Conservation (phyloP, 108 stramenopile genomes). For the Cylindrotheca fusiformis region DNA sequence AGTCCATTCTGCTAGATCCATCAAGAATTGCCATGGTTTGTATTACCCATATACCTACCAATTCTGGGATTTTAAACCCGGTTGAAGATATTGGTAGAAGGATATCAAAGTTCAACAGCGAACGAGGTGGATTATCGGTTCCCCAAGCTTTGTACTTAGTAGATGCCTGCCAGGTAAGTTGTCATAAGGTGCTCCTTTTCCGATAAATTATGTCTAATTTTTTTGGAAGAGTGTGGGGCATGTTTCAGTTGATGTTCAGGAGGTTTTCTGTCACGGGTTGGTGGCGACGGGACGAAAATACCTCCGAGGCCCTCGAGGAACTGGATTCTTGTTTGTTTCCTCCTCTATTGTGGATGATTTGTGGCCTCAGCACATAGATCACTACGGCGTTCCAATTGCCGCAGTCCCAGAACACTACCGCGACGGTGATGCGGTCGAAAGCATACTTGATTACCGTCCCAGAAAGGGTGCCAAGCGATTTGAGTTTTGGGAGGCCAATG, state of each 20-base stretch:
- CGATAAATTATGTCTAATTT: too few relatives aligned
- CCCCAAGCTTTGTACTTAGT: constrained; percentile 58
- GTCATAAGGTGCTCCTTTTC: too few relatives aligned
- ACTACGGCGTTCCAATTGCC: constrained; percentile 41
- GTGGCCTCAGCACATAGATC: constrained; percentile 51
- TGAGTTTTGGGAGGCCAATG: constrained; percentile 76
- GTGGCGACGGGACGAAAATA: constrained; percentile 81
- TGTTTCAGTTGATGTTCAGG: constrained; percentile 49
- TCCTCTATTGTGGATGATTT: constrained; percentile 17
- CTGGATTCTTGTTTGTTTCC: constrained; percentile 72
- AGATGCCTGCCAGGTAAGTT: constrained; percentile 68
- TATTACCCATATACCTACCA: constrained; percentile 80
- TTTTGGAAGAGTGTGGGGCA: constrained; percentile 68
- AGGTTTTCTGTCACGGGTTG: constrained; percentile 61
- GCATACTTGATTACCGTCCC: constrained; percentile 28
- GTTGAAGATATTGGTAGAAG: constrained; percentile 53
- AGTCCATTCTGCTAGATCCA: constrained; percentile 32
- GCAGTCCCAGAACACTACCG: constrained; percentile 17
- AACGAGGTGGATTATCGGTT: background rate
- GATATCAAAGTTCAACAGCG: constrained; percentile 31
- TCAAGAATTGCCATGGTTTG: constrained; percentile 54
- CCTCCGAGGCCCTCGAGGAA: constrained; percentile 77
- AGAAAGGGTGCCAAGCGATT: constrained; percentile 56
- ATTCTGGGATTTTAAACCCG: constrained; percentile 77
- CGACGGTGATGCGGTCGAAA: constrained; percentile 29